Conservation (phyloP, 2,329 filamentous ascomycete species). For the Beauveria varroae region DNA sequence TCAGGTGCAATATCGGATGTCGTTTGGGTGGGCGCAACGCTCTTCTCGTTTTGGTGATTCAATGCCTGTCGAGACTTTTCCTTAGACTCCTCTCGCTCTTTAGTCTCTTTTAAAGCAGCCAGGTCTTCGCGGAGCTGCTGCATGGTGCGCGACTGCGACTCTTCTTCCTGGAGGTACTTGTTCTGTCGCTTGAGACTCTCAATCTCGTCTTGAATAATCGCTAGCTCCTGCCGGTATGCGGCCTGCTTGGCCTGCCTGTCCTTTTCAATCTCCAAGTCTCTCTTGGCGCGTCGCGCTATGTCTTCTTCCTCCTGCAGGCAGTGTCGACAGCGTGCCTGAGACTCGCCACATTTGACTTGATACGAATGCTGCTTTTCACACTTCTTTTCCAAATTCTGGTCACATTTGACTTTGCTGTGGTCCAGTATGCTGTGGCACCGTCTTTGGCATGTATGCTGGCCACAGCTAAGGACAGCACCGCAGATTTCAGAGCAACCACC, state of each 20-base stretch:
- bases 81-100: slow-evolving; percentile 14
- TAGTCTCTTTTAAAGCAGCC: slow-evolving; percentile 27
- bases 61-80: slow-evolving; percentile 12
- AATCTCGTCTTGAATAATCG: slow-evolving; percentile 47
- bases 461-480: slow-evolving; percentile 44
- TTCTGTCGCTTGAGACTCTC: slow-evolving; percentile 35
- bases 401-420: slow-evolving; percentile 42
- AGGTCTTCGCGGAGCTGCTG: slow-evolving; percentile 41
- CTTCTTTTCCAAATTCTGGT: slow-evolving; percentile 27
- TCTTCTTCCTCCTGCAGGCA: slow-evolving; percentile 46
- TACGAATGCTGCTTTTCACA: slow-evolving; percentile 47
- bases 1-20: neutral
- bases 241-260: slow-evolving; percentile 36
- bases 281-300: slow-evolving; percentile 32
- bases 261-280: slow-evolving; percentile 44
- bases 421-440: slow-evolving; percentile 56
- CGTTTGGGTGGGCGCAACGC: neutral
- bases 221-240: slow-evolving; percentile 36
- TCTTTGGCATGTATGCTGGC: slow-evolving; percentile 48
- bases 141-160: slow-evolving; percentile 35
- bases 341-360: slow-evolving; percentile 37
- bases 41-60: neutral
- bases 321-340: slow-evolving; percentile 33
- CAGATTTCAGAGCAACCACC: slow-evolving; percentile 61
- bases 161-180: slow-evolving; percentile 36